Evolutionary conservation across 1,139 yeast species (phyloP), one percentile per base, ranked within the genome.

Genomic region (Hyphopichia buzzinii): DNA sequence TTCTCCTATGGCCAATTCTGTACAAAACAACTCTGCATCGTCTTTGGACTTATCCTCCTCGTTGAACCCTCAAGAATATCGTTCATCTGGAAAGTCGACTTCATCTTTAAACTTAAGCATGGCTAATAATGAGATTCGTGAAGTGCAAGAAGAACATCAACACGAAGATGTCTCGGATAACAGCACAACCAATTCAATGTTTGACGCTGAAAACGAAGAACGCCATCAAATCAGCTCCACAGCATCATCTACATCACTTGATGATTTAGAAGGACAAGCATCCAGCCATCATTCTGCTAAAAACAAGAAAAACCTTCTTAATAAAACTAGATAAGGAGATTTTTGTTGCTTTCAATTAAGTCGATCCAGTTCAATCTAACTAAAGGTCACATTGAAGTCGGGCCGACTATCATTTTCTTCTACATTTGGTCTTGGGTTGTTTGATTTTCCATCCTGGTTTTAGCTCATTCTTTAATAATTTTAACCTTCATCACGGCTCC

Each of bases 131-230:
- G 43, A 39, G 7, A 35, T 44, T 5, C 41, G 40, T 12, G 58
- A 54, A 31, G 62, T 53, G 29, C 60, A 51, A 38, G 67, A 60
- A 22, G 67, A 62, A 25, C 51, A 57, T 12, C 55, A 56, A 2
- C 47, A 30, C 11, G 39, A 38, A 29, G 29, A 35, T 4, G 38
- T 38, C 6, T 33, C 51, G 19, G 72, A 66, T 36, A 57, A 62
- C 39, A 61, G 67, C 37, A 62, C 67, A 11, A 53, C 71, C n/a
- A 67, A 69, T 12, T 66, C 72, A 27, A 72, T 70, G 4, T 70
- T 70, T 50, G 64, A 37, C 23, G 35, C 17, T n/a, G 31, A 33
- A 22, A 26, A 26, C 17, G 64, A 53, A 33, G 62, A 53, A 13
- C 53, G 50, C 17, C 39, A 54, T 35, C 54, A 49, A 29, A 47